Percentiles rank a stretch among this genome's conserved stretches.
Conservation (phyloP, 108 stramenopile genomes). For the Nitzschia palea region DNA sequence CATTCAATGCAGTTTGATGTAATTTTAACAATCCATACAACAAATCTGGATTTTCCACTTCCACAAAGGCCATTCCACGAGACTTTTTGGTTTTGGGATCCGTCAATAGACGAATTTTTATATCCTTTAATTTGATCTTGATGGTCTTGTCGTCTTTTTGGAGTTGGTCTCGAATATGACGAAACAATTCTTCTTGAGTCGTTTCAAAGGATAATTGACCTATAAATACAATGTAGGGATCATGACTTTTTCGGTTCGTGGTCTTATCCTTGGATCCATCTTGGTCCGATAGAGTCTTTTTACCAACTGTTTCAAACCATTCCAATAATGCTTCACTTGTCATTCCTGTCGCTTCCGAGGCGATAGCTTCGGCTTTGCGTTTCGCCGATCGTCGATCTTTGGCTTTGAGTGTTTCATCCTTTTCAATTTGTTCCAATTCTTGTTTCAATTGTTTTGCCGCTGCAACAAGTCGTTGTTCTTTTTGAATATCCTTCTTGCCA, state of each 20-base stretch:
- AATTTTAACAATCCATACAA: constrained; percentile 84
- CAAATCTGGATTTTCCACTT: constrained; percentile 65
- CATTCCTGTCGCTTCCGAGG: constrained; percentile 56
- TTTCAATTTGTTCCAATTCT: constrained; percentile 46
- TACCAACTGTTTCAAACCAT: constrained; percentile 28
- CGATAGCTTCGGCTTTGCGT: constrained; percentile 84
- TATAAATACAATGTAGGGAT: constrained; percentile 91
- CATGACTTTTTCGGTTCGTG: constrained; percentile 11
- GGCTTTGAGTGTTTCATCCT: constrained; percentile 53
- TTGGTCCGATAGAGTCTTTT: constrained; percentile 7
- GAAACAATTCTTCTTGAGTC: constrained; percentile 61
- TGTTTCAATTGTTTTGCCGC: constrained; percentile 64
- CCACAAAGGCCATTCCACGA: constrained; percentile 90
- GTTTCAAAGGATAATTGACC: constrained; percentile 89
- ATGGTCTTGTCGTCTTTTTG: constrained; percentile 29
- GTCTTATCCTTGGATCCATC: constrained; percentile 6
- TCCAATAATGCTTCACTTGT: constrained; percentile 36
- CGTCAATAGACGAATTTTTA: constrained; percentile 81
- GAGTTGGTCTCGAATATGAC: constrained; percentile 68
- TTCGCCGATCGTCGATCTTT: constrained; percentile 83
- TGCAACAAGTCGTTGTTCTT: constrained; percentile 58
- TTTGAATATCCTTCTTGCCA: constrained; percentile 20
- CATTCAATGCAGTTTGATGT: constrained; percentile 90
- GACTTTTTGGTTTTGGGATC: constrained; percentile 75
- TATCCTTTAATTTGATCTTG: constrained; percentile 35